Conservation (phyloP, 2,329 filamentous ascomycete species). For the Colletotrichum zoysiae region DNA sequence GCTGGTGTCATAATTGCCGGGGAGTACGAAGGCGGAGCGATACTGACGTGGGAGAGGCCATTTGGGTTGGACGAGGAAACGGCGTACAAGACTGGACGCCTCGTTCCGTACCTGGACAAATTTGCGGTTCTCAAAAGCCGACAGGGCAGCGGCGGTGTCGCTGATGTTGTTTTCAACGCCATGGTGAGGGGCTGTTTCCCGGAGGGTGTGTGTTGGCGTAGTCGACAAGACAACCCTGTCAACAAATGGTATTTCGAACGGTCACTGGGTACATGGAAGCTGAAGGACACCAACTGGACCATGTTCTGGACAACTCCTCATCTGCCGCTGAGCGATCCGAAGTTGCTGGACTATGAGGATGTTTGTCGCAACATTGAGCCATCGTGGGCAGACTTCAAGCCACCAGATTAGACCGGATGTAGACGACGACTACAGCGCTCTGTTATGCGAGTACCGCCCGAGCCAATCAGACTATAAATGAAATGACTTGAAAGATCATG, state of each 20-base stretch:
- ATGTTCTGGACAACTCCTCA: constrained; percentile 97
- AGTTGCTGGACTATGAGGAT: constrained; percentile 77
- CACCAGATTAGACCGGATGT: constrained; percentile 42
- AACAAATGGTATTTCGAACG: constrained; percentile 99
- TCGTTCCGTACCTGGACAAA: constrained; percentile 96
- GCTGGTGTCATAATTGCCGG: constrained; percentile 95
- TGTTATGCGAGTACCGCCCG: neutral
- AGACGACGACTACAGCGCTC: neutral
- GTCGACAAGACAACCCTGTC: constrained; percentile 89
- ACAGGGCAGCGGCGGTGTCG: constrained; percentile 92
- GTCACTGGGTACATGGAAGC: constrained; percentile 83
- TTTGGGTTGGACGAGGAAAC: constrained; percentile 67
- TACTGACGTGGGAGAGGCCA: constrained; percentile 93
- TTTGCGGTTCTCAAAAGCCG: constrained; percentile 91
- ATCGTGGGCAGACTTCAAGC: constrained; percentile 72
- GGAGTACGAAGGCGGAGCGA: constrained; percentile 94
- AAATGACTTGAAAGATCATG: neutral
- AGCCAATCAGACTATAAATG: neutral
- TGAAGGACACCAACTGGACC: constrained; percentile 88
- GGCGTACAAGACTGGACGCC: constrained; percentile 67
- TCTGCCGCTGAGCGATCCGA: constrained; percentile 66
- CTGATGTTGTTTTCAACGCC: constrained; percentile 95
- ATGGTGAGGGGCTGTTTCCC: constrained; percentile 94
- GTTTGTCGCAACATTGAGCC: constrained; percentile 77
- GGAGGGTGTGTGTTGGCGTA: constrained; percentile 90